Evolutionary conservation across 2,329 filamentous ascomycete genomes (phyloP).

Genomic region (Fusarium pseudocircinatum): DNA sequence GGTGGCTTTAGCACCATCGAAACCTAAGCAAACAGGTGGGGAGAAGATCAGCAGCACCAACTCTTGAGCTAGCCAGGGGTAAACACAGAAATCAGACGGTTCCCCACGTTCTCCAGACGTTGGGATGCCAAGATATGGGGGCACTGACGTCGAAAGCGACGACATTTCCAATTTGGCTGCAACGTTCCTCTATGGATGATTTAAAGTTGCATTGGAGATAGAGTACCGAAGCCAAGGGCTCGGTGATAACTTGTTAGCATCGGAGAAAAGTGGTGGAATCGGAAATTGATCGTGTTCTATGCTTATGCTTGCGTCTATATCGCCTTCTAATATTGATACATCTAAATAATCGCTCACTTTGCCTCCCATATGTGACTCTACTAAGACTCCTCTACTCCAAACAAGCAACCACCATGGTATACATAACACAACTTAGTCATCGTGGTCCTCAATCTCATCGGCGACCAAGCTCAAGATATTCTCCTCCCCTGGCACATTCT

Average conservation of each 20-base stretch:
- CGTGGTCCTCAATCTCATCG: background rate
- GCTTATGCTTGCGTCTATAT: background rate
- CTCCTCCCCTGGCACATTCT: slow-evolving; percentile 57
- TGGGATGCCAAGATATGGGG: slow-evolving; percentile 18
- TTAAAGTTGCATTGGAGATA: background rate
- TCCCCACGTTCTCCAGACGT: slow-evolving; percentile 25
- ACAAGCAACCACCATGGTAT: background rate
- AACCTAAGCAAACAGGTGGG: slow-evolving; percentile 3
- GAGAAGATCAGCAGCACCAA: slow-evolving; percentile 1
- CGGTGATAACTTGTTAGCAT: background rate
- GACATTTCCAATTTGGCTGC: background rate
- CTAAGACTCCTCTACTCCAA: background rate
- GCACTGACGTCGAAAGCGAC: slow-evolving; percentile 1
- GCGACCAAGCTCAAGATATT: slow-evolving; percentile 40
- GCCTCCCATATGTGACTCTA: background rate
- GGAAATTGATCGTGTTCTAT: background rate
- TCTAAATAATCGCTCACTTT: slow-evolving; percentile 2
- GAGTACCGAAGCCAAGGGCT: background rate
- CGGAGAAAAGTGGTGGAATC: background rate
- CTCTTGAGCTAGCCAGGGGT: background rate
- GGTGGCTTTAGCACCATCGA: background rate
- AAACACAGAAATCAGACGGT: slow-evolving; percentile 1
- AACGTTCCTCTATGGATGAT: background rate
- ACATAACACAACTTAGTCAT: background rate
- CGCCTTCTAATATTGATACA: background rate